phyloP scores from a whole-genome alignment of 1,284 basidiomycete species.

The Apiotrichum gracile region DNA sequence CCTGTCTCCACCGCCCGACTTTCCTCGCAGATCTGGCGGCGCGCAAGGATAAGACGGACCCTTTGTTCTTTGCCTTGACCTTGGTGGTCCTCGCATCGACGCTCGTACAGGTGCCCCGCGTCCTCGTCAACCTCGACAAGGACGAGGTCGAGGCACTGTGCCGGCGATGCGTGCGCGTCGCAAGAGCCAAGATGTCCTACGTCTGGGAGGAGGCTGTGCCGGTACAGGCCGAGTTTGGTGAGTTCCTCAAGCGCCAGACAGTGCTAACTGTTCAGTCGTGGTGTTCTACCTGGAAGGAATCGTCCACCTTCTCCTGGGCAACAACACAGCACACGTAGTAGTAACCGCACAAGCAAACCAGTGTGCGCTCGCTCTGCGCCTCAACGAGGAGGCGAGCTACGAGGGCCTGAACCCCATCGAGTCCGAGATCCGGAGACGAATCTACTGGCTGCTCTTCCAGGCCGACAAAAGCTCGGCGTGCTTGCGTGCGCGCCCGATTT shows the following conservation, averaged over 20 bases:
- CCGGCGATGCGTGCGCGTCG: constrained; percentile 26
- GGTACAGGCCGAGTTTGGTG: constrained; percentile 14
- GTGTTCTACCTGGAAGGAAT: constrained; percentile 32
- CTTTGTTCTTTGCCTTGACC: constrained; percentile 31
- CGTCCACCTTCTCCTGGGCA: constrained; percentile 36
- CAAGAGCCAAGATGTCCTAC: constrained; percentile 28
- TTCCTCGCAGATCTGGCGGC: constrained; percentile 33
- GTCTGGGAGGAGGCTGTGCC: constrained; percentile 30
- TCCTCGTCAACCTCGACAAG: constrained; percentile 36
- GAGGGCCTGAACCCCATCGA: constrained; percentile 36
- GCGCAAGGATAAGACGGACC: constrained; percentile 30
- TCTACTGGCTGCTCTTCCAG: constrained; percentile 43
- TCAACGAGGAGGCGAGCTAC: constrained; percentile 41
- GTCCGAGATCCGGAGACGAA: constrained; percentile 31
- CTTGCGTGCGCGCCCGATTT: constrained; percentile 32
- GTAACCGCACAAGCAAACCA: constrained; percentile 36
- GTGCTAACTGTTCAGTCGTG: constrained; percentile 7
- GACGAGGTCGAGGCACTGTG: constrained; percentile 32
- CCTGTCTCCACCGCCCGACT: constrained; percentile 38
- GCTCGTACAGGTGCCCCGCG: constrained; percentile 36
- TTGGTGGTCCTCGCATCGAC: constrained; percentile 37
- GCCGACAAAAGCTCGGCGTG: constrained; percentile 43
- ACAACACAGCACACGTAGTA: constrained; percentile 40
- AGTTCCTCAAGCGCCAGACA: neutral
- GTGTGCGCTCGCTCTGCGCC: constrained; percentile 31